Conservation (phyloP, 2,329 filamentous ascomycete species). For the Hypoxylon sp. region DNA sequence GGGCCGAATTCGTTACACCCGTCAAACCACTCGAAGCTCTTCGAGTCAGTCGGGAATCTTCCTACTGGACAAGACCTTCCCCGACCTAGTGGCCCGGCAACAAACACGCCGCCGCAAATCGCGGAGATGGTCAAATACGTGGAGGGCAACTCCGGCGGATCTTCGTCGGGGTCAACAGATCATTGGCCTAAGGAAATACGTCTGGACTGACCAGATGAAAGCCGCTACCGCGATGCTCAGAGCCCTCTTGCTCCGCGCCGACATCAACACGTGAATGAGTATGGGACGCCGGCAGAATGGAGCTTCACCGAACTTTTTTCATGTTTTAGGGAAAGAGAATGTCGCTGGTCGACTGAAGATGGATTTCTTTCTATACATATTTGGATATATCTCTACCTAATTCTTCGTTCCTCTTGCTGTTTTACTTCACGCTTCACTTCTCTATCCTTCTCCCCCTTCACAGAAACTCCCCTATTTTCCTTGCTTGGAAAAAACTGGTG, state of each 20-base stretch:
- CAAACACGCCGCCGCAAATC: not conserved
- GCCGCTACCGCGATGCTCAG: not conserved
- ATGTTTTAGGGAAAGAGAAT: not conserved
- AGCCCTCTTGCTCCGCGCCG: not conserved
- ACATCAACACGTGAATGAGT: not conserved
- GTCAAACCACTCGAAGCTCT: slow-evolving; percentile 2
- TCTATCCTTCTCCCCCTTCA: not conserved
- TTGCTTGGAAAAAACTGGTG: too few species aligned
- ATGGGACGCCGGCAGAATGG: not conserved
- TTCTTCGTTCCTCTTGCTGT: not conserved
- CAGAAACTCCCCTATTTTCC: too few species aligned
- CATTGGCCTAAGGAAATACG: not conserved
- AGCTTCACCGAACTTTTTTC: not conserved
- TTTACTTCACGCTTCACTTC: slow-evolving; percentile 1
- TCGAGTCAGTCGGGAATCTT: not conserved
- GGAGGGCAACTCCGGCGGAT: not conserved
- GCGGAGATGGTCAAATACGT: not conserved
- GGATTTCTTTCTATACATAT: not conserved
- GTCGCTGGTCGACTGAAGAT: not conserved
- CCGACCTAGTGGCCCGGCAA: too few species aligned
- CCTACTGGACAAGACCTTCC: not conserved
- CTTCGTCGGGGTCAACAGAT: not conserved
- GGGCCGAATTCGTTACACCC: not conserved
- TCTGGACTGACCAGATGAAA: not conserved
- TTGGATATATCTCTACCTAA: not conserved